Percentiles rank a stretch among this genome's conserved stretches.
Evolutionary conservation across 306 rosid species (phyloP).

Genomic region (Canavalia gladiata): DNA sequence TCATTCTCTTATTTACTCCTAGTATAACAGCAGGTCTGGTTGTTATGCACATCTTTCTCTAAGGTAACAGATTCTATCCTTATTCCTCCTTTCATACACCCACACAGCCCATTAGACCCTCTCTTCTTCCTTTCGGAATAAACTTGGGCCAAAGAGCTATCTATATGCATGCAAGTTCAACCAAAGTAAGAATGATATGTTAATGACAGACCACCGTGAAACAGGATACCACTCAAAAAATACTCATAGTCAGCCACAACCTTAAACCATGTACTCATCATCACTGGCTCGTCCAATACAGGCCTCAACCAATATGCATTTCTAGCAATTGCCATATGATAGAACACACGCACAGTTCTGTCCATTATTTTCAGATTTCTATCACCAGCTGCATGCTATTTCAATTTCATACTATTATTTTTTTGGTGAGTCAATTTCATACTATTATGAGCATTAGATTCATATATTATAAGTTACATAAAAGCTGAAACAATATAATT

Average conservation of each 20-base stretch:
- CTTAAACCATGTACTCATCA: slow-evolving; percentile 24
- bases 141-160: neutral
- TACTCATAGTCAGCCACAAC: neutral
- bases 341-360: neutral
- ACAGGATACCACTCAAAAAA: neutral
- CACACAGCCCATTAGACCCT: neutral
- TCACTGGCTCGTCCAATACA: slow-evolving; percentile 19
- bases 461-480: slow-evolving; percentile 22
- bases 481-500: slow-evolving; percentile 36
- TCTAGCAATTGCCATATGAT: neutral
- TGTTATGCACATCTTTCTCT: slow-evolving; percentile 6
- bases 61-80: neutral
- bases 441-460: slow-evolving; percentile 21
- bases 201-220: slow-evolving; percentile 4
- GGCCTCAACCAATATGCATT: slow-evolving; percentile 38
- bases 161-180: slow-evolving; percentile 12
- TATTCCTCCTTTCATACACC: neutral
- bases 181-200: slow-evolving; percentile 13
- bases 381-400: slow-evolving; percentile 31
- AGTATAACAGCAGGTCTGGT: slow-evolving; percentile 11
- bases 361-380: slow-evolving; percentile 32
- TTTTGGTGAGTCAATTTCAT: neutral
- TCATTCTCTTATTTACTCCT: neutral
- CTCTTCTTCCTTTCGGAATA: slow-evolving; percentile 15
- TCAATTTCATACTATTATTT: slow-evolving; percentile 9